Base-by-base conservation (phyloP, 768 basidiomycete genomes). In the Nidularia pulvinata region DNA sequence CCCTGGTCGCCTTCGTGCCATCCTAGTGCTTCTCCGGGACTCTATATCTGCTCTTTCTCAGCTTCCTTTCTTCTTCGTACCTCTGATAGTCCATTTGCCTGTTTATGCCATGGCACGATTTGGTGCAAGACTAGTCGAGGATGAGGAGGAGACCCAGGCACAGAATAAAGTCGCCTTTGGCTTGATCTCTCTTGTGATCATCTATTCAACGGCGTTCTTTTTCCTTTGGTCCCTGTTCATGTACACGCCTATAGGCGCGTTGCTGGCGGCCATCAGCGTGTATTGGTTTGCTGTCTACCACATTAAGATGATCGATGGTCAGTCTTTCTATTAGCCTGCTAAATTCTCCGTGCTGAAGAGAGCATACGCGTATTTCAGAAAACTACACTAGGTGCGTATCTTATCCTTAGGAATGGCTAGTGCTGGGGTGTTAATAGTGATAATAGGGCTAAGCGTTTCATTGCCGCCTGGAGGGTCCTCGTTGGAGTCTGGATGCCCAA, bases 161-260 rank as follows among this genome's bases (percentile, higher is more conserved):
- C 95, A 98, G 78, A 98, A 93, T 77, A 99, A 99, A 77, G 84
- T 97, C 45, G 86, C 91, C 10, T 88, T 96, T 61, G 94, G 94
- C 1, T 62, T 96, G 35, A 68, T 97, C 50, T 82, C 89, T 37
- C 70, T 89, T 53, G 63, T 92, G 51, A 63, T 85, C 57, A 86
- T 90, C 43, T 97, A 98, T 73, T 87, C 93, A 19, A 66, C 85
- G n/a, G 70, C 87, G 34, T 98, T 98, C 75, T 84, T 92, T 64
- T 80, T 84, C 55, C 69, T 96, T 6, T 99, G 95, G 94, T 85
- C 88, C 11, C 65, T 94, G 42, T 78, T 97, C 54, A 83, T 83
- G 76, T 89, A 88, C 57, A 89, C 86, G 0, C 80, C 84, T 5
- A 59, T 82, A 5, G 95, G 95, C 1, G 89, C 88, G 0, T 61